These are phyloP conservation scores for Elaphomyces granulatus DNA, from an alignment of 495 filamentous ascomycete species.

Conservation along the genomic window DNA sequence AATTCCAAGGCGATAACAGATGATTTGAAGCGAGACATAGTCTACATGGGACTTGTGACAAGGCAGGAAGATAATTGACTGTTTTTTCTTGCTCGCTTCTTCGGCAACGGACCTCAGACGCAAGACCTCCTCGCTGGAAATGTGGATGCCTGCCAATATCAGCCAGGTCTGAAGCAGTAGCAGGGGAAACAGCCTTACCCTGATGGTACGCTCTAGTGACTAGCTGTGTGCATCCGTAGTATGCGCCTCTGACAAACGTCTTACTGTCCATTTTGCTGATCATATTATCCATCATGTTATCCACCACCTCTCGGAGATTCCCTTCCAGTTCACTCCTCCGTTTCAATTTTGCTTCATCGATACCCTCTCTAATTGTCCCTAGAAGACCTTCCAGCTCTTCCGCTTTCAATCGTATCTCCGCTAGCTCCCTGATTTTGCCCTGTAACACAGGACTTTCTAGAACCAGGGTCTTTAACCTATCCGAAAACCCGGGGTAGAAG, in stretches of 20 bases:
- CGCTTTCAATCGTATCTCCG: conserved; percentile 51
- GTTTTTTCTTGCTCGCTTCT: conserved; percentile 69
- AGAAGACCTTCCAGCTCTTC: conserved; percentile 66
- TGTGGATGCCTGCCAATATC: conserved; percentile 52
- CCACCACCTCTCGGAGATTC: conserved; percentile 59
- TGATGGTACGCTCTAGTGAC: conserved; percentile 90
- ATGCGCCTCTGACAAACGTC: conserved; percentile 77
- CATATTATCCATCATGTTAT: conserved; percentile 81
- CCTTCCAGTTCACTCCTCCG: conserved; percentile 47
- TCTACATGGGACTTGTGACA: conserved; percentile 93
- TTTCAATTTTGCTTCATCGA: conserved; percentile 36
- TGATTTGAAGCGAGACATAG: conserved; percentile 83
- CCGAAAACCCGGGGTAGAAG: conserved; percentile 83
- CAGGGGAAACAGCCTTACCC: conserved; percentile 31
- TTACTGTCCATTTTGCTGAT: conserved; percentile 99
- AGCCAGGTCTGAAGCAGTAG: conserved; percentile 2
- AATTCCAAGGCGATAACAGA: conserved; percentile 86
- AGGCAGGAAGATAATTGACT: conserved; percentile 90
- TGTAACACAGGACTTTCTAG: conserved; percentile 62
- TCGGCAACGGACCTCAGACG: conserved; percentile 67
- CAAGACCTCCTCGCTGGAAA: conserved; percentile 84
- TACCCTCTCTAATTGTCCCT: conserved; percentile 28
- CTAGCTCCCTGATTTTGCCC: conserved; percentile 58
- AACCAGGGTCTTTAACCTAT: conserved; percentile 69
- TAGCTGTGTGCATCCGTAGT: conserved; percentile 78